Conservation (phyloP, 2,329 filamentous ascomycete genomes). For the Fusarium abutilonis region DNA sequence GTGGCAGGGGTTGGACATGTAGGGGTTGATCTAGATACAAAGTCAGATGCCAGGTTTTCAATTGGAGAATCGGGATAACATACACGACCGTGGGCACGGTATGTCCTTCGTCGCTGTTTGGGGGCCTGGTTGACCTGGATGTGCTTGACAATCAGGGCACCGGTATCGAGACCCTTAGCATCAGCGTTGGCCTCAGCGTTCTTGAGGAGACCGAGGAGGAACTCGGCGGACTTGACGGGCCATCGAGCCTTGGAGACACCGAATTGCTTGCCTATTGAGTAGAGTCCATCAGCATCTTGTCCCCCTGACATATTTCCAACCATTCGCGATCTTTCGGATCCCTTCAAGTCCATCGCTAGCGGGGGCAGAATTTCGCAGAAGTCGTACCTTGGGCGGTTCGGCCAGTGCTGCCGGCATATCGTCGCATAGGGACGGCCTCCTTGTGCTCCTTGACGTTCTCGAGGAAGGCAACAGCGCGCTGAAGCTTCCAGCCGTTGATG, state of each 20-base stretch:
- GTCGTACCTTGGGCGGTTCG: slow-evolving; percentile 96
- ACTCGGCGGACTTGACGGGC: slow-evolving; percentile 99
- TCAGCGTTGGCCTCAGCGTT: slow-evolving; percentile 98
- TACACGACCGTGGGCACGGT: slow-evolving; percentile 99
- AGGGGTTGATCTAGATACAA: slow-evolving; percentile 92
- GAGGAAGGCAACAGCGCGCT: slow-evolving; percentile 94
- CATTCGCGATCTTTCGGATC: slow-evolving; percentile 18
- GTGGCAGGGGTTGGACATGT: slow-evolving; percentile 99
- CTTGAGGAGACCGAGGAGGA: slow-evolving; percentile 95
- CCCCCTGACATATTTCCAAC: slow-evolving; percentile 7
- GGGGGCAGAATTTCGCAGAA: not conserved
- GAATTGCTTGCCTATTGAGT: slow-evolving; percentile 88
- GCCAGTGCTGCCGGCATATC: slow-evolving; percentile 95
- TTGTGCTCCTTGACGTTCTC: slow-evolving; percentile 97
- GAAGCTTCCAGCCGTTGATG: slow-evolving; percentile 98
- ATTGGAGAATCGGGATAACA: slow-evolving; percentile 55
- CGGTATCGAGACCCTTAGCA: slow-evolving; percentile 96
- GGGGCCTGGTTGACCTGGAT: slow-evolving; percentile 99
- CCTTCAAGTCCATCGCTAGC: slow-evolving; percentile 16
- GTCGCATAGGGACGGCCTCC: slow-evolving; percentile 98
- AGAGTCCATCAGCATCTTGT: slow-evolving; percentile 43
- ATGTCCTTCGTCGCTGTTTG: slow-evolving; percentile 98
- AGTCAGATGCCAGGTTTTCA: slow-evolving; percentile 16
- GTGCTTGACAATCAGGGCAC: slow-evolving; percentile 98
- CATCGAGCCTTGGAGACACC: slow-evolving; percentile 98